Conservation (phyloP, 2,329 filamentous ascomycete genomes). For the Dactylonectria estremocensis region DNA sequence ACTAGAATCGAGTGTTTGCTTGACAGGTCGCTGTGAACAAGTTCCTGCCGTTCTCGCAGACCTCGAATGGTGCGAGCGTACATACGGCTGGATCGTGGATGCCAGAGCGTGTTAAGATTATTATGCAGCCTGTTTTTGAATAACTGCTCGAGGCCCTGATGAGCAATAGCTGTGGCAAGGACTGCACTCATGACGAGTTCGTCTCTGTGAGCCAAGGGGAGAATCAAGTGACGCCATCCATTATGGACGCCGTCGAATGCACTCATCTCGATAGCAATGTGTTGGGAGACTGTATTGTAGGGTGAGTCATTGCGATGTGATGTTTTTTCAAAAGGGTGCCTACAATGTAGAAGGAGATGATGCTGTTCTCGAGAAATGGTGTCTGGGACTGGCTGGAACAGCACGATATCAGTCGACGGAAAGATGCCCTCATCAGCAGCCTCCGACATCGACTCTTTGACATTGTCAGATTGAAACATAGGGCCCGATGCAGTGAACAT, state of each 20-base stretch:
- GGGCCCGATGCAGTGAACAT: neutral
- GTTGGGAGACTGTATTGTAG: constrained; percentile 23
- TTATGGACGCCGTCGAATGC: constrained; percentile 46
- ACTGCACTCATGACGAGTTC: constrained; percentile 43
- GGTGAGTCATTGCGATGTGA: neutral
- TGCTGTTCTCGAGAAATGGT: constrained; percentile 34
- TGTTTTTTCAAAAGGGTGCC: fast-evolving
- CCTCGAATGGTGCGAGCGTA: constrained; percentile 37
- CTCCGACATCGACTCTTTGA: neutral
- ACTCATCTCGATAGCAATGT: constrained; percentile 46
- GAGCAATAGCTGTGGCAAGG: constrained; percentile 38
- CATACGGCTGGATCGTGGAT: constrained; percentile 33
- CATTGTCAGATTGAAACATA: neutral
- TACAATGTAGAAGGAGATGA: constrained; percentile 39
- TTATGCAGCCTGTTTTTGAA: neutral
- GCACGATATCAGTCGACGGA: neutral
- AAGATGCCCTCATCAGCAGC: constrained; percentile 6
- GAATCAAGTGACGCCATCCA: constrained; percentile 44
- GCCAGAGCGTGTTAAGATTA: neutral
- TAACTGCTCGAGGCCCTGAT: constrained; percentile 35
- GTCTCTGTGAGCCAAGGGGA: constrained; percentile 40
- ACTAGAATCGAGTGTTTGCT: constrained; percentile 42
- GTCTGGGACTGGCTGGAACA: constrained; percentile 32
- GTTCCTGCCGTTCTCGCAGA: constrained; percentile 36
- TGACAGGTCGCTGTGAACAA: constrained; percentile 20